phyloP scores from a whole-genome alignment of 345 rosid species.

The Aquilaria yunnanensis region DNA sequence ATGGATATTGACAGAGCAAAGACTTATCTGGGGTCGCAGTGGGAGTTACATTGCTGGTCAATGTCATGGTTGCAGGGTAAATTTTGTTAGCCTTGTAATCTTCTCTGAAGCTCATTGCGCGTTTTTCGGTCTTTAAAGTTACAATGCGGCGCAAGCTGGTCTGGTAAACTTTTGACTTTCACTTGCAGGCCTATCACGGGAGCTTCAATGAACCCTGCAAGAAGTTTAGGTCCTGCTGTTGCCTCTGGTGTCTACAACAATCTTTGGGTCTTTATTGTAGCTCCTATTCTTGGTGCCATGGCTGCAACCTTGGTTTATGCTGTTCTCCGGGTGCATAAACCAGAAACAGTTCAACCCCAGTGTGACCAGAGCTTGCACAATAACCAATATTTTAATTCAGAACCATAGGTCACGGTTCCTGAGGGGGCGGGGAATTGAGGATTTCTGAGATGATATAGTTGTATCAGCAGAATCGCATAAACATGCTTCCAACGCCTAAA shows the following conservation, averaged over 20 bases:
- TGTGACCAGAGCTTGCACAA: conserved; percentile 16
- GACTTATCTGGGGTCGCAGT: conserved; percentile 31
- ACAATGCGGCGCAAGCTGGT: background rate
- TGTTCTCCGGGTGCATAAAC: conserved; percentile 25
- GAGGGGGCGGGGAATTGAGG: background rate
- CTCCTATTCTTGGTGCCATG: conserved; percentile 40
- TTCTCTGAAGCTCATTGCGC: background rate
- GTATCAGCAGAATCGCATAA: too few relatives aligned
- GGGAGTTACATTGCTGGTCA: conserved; percentile 28
- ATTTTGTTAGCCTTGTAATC: background rate
- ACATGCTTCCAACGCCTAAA: too few relatives aligned
- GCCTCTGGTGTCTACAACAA: conserved; percentile 35
- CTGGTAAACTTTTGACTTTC: background rate
- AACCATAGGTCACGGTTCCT: conserved; percentile 16
- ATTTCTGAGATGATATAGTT: too few relatives aligned
- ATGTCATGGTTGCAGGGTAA: conserved; percentile 44
- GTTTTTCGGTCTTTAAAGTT: background rate
- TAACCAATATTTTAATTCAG: conserved; percentile 17
- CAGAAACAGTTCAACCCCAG: conserved; percentile 12
- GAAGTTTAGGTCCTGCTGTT: conserved; percentile 48
- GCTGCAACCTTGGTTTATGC: conserved; percentile 25
- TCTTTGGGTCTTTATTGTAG: conserved; percentile 33
- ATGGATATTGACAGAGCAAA: conserved; percentile 21
- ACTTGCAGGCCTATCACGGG: conserved; percentile 46
- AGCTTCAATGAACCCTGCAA: conserved; percentile 56